Evolutionary conservation across 176 grass and related monocot genomes (phyloP).

Genomic region (Alopecurus myosuroides): DNA sequence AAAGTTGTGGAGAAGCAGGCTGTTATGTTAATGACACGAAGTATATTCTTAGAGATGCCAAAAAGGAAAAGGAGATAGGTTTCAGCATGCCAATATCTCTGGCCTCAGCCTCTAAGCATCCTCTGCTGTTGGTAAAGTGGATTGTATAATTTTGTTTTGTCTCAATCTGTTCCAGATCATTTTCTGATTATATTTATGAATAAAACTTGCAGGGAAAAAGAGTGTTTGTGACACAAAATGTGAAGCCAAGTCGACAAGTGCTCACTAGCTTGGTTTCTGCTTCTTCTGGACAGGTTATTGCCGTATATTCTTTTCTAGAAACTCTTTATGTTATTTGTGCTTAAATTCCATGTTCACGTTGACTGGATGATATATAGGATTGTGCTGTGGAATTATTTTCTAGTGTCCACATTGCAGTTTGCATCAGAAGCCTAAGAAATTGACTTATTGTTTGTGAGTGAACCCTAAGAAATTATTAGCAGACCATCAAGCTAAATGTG

Average conservation of each 20-base stretch:
- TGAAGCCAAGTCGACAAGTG: conserved; percentile 70
- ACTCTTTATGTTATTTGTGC: conserved; percentile 3
- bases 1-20: conserved; percentile 66
- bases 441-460: neutral
- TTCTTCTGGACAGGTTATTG: conserved; percentile 63
- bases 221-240: conserved; percentile 65
- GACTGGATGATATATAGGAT: neutral
- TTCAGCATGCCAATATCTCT: conserved; percentile 81
- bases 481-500: neutral
- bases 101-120: conserved; percentile 49
- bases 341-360: conserved; percentile 7
- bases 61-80: conserved; percentile 80
- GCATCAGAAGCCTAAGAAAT: no score
- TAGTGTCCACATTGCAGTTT: neutral
- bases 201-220: conserved; percentile 58
- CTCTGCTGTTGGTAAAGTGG: conserved; percentile 68
- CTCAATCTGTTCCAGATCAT: neutral
- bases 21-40: conserved; percentile 77
- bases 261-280: conserved; percentile 64
- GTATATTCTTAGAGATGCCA: conserved; percentile 73
- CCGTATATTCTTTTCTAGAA: conserved; percentile 3
- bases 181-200: conserved; percentile 1
- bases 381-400: neutral
- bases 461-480: neutral
- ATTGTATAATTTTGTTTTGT: neutral